Evolutionary conservation across 768 basidiomycete genomes (phyloP), one percentile per base, ranked within the genome.

Genomic region (Amanita phalloides): DNA sequence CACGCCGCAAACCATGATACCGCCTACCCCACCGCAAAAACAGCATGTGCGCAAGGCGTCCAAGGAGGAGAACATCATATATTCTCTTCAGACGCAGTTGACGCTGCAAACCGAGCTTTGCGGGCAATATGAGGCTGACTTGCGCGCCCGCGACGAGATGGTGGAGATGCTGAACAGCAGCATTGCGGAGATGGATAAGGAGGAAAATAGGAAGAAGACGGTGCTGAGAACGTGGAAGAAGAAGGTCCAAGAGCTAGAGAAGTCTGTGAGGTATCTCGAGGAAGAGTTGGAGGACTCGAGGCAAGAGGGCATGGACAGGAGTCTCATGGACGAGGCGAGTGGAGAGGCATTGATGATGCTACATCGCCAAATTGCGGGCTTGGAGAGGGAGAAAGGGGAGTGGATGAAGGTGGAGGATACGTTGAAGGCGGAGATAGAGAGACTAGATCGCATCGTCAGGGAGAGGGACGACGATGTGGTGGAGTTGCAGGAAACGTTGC

Each of bases 271-370:
- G 13, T 67, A 71, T 51, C 71, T 85, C 28, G 86, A 95, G 69
- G 91, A 94, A 61, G 87, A 94, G 61, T 86, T 94, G 26, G 94
- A 97, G 55, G 73, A 78, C 6, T 86, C 85, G 39, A 74, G 91
- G 37, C 82, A 87, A 57, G 88, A 89, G 60, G 88, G 84, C 59
- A 70, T 90, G 64, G 85, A 87, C 54, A 71, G 83, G 17, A 87
- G 90, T 55, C 68, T 94, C 37, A 93, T 95, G 74, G 86, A 88
- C 59, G 84, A 83, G 56, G 84, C 87, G 1, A 87, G 85, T 53
- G 76, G 84, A 2, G 82, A 82, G 64, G 90, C 84, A 28, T 70
- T 97, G 60, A 74, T 87, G 42, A 81, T 81, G 66, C 74, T 96
- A 41, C 89, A 97, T 60, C 66, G 75, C 4, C 84, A 88, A 61